Evolutionary conservation across 1,284 basidiomycete genomes (phyloP).

Genomic region (Ceraceosorus bombacis): DNA sequence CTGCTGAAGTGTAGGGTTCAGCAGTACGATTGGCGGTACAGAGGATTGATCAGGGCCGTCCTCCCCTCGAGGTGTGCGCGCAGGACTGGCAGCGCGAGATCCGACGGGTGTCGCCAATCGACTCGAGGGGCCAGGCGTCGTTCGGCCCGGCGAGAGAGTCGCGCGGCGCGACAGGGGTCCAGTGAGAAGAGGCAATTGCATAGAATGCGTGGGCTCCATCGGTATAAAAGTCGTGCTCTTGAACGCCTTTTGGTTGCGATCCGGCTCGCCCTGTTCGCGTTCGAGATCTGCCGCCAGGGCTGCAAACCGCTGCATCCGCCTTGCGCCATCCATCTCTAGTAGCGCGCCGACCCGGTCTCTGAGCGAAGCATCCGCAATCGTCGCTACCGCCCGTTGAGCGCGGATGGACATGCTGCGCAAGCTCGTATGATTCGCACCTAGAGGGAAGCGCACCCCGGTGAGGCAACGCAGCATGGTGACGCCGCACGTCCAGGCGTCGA

Average conservation of each 20-base stretch:
- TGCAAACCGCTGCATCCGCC: slow-evolving; percentile 52
- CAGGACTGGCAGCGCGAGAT: slow-evolving; percentile 20
- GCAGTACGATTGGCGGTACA: slow-evolving; percentile 21
- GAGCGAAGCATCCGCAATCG: slow-evolving; percentile 49
- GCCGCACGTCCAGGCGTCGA: slow-evolving; percentile 58
- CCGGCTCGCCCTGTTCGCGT: slow-evolving; percentile 16
- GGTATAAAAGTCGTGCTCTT: slow-evolving; percentile 53
- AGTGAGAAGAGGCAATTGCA: slow-evolving; percentile 47
- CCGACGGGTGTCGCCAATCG: slow-evolving; percentile 2
- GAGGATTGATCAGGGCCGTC: neutral
- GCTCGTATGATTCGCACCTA: slow-evolving; percentile 54
- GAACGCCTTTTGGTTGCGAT: slow-evolving; percentile 48
- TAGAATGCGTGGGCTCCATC: slow-evolving; percentile 52
- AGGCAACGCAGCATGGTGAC: slow-evolving; percentile 54
- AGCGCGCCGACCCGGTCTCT: slow-evolving; percentile 51
- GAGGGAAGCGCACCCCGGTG: slow-evolving; percentile 53
- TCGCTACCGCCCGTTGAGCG: slow-evolving; percentile 51
- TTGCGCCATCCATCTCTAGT: slow-evolving; percentile 52
- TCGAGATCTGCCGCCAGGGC: slow-evolving; percentile 28
- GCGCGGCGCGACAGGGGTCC: slow-evolving; percentile 21
- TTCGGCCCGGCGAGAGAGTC: neutral
- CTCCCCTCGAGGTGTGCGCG: neutral
- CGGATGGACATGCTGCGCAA: slow-evolving; percentile 52
- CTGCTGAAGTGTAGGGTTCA: slow-evolving; percentile 39
- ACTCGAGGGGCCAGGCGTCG: neutral